Base-by-base conservation (phyloP, 2,329 filamentous ascomycete species). In the Cytospora leucostoma region DNA sequence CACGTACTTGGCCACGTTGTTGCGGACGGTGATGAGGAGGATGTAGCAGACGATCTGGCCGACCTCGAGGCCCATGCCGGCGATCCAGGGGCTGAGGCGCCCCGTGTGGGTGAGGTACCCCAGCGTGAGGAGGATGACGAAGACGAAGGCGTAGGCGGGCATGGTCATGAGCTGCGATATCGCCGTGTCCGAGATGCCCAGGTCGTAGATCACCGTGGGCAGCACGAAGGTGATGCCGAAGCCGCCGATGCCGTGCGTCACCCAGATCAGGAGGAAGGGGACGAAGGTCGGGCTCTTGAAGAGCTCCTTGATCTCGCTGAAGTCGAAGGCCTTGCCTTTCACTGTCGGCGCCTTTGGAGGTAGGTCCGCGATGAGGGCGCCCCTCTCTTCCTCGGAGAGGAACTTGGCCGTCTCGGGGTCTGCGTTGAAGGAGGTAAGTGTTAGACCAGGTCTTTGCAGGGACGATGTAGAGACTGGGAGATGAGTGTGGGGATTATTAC, bases 41-140 rank as follows among this genome's bases (percentile, higher is more conserved):
- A 78, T 72, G 58, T 77, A 78, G 66, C 75, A 77, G 34, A 76
- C 65, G 10, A 75, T 74, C 57, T 75, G 71, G 1, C 71, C 67
- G 11, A 71, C 65, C 61, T 78, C 75, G 5, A 75, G 70, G 0
- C 70, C 65, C 4, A 70, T 59, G 0, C 69, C 70, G 1, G 68
- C 69, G 2, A 67, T 65, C 70, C 70, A 71, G 1, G 70, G 66
- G 40, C 67, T 71, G 11, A 71, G 59, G 7, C 61, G 40, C 12
- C 59, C 54, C 12, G 66, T 67, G 49, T 72, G 69, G 5, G 69
- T 67, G 35, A 70, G 65, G 21, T 62, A 72, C 0, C 66, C 67
- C 0, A 72, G 58, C 2, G 67, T 67, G 1, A 72, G 38, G 1
- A 72, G 67, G 15, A 72, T 70, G 17, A 71, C 61, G 52, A 71